A percentile compares a stretch with the other conserved stretches of the same genome.
Evolutionary conservation across 768 basidiomycete species (phyloP).

Genomic region (Termitomyces sp.): DNA sequence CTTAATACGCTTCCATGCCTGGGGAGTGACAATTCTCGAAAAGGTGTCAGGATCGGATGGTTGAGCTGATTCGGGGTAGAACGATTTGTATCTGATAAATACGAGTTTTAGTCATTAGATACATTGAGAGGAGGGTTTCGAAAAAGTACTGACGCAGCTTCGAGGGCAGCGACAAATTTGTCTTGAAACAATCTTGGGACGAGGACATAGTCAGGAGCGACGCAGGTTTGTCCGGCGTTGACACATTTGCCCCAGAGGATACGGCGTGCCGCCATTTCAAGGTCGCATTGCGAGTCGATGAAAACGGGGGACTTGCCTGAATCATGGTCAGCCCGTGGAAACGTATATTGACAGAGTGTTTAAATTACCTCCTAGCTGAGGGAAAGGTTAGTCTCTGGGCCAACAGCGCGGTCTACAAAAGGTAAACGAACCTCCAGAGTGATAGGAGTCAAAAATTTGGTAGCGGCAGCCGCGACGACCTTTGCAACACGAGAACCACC

Average conservation of each 20-base stretch:
- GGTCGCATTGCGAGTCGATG: conserved; percentile 65
- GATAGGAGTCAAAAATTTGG: conserved; percentile 70
- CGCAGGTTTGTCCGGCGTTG: conserved; percentile 78
- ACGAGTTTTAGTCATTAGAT: not conserved
- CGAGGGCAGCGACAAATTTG: conserved; percentile 41
- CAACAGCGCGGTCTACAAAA: not conserved
- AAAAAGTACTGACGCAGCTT: conserved; percentile 31
- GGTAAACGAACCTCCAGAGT: conserved; percentile 34
- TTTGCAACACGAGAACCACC: conserved; percentile 58
- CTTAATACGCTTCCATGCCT: conserved; percentile 60
- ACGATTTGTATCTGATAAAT: conserved; percentile 43
- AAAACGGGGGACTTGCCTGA: conserved; percentile 72
- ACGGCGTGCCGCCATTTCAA: conserved; percentile 63
- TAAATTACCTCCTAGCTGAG: conserved; percentile 44
- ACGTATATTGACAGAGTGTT: not conserved
- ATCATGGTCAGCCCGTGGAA: not conserved
- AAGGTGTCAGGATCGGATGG: conserved; percentile 41
- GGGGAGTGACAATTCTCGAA: conserved; percentile 48
- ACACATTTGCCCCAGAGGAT: conserved; percentile 80
- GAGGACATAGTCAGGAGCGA: conserved; percentile 58
- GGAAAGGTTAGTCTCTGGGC: not conserved
- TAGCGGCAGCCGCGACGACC: conserved; percentile 72
- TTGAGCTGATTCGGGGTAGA: conserved; percentile 52
- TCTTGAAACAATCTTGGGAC: conserved; percentile 45
- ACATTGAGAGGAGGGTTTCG: not conserved